Conservation (phyloP, 768 basidiomycete species). For the Exsudoporus frostii region DNA sequence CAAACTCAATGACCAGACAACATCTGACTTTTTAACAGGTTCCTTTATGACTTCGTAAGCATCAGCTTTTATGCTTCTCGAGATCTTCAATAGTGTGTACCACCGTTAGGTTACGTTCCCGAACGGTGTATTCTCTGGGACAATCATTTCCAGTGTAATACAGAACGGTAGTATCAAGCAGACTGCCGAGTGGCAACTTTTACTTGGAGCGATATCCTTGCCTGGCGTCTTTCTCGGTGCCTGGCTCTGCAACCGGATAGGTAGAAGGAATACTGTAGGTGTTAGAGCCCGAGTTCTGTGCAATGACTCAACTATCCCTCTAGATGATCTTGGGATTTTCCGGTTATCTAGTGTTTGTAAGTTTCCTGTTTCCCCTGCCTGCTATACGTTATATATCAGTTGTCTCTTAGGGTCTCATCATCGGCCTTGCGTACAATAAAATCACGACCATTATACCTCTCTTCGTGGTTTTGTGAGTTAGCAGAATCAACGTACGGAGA, state of each 20-base stretch:
- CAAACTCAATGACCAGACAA: not conserved
- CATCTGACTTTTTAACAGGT: slow-evolving; percentile 38
- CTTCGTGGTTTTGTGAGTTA: slow-evolving; percentile 63
- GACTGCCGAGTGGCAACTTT: slow-evolving; percentile 70
- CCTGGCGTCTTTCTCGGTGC: slow-evolving; percentile 58
- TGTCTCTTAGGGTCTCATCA: slow-evolving; percentile 42
- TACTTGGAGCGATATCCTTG: slow-evolving; percentile 57
- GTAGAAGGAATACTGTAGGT: slow-evolving; percentile 55
- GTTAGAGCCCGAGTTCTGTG: not conserved
- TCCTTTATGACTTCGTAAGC: slow-evolving; percentile 64
- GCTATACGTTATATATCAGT: not conserved
- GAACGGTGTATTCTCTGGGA: slow-evolving; percentile 66
- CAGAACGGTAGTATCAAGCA: slow-evolving; percentile 49
- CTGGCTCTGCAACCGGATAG: slow-evolving; percentile 49
- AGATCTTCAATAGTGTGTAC: not conserved
- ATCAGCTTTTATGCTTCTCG: not conserved
- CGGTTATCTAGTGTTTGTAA: slow-evolving; percentile 62
- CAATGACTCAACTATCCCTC: slow-evolving; percentile 2
- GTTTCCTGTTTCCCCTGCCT: slow-evolving; percentile 1
- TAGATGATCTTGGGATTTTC: slow-evolving; percentile 69
- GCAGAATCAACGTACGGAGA: not conserved
- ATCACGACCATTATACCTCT: slow-evolving; percentile 60
- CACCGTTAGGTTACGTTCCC: slow-evolving; percentile 58
- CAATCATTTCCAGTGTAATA: slow-evolving; percentile 67
- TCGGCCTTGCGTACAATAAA: slow-evolving; percentile 58